A percentile compares a stretch with the other conserved stretches of the same genome.
Evolutionary conservation across 2,329 filamentous ascomycete species (phyloP).

Genomic region (Cladophialophora yegresii): DNA sequence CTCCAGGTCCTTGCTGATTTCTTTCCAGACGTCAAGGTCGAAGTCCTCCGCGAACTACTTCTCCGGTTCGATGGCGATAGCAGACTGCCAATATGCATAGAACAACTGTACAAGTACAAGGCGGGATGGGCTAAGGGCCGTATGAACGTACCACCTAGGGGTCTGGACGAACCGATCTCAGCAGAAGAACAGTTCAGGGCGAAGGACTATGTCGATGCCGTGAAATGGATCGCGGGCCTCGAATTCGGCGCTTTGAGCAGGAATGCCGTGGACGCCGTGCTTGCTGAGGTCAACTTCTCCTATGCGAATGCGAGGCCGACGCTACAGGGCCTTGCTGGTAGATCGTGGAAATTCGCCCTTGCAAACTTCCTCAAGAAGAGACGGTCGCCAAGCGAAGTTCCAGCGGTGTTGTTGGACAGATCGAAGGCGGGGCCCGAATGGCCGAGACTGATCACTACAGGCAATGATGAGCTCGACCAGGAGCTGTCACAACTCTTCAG

Average conservation of each 20-base stretch:
- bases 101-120: slow-evolving; percentile 51
- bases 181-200: slow-evolving; percentile 49
- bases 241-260: slow-evolving; percentile 50
- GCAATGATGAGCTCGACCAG: slow-evolving; percentile 47
- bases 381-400: slow-evolving; percentile 46
- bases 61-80: slow-evolving; percentile 51
- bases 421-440: slow-evolving; percentile 35
- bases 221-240: slow-evolving; percentile 43
- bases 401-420: slow-evolving; percentile 46
- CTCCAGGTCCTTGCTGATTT: slow-evolving; percentile 46
- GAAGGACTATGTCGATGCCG: slow-evolving; percentile 47
- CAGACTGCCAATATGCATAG: slow-evolving; percentile 50
- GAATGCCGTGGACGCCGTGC: slow-evolving; percentile 50
- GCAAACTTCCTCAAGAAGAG: slow-evolving; percentile 47
- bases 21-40: slow-evolving; percentile 51
- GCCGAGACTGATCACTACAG: slow-evolving; percentile 47
- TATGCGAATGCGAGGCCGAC: slow-evolving; percentile 49
- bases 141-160: slow-evolving; percentile 45
- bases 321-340: slow-evolving; percentile 47
- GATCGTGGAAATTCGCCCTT: slow-evolving; percentile 49
- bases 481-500: slow-evolving; percentile 47
- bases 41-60: slow-evolving; percentile 53
- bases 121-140: slow-evolving; percentile 51
- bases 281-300: slow-evolving; percentile 52
- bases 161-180: slow-evolving; percentile 40